Base-by-base conservation (phyloP, 1,284 basidiomycete genomes). In the Leccinum subspadiceum region DNA sequence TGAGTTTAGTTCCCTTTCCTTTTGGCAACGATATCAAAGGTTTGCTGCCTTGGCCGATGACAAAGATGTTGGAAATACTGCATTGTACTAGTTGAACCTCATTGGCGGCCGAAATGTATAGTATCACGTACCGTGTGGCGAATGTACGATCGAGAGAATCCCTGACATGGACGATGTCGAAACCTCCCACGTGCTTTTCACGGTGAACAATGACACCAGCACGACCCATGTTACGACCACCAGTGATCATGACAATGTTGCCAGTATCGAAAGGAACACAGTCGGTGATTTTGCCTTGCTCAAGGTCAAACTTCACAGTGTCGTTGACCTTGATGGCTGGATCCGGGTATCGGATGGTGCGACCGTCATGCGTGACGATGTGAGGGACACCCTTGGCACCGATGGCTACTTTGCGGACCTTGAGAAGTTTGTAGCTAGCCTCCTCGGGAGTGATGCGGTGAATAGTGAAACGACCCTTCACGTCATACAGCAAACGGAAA, bases 391-490 rank as follows among this genome's bases (percentile, higher is more conserved):
- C 95, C 77, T 93, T 92, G 70, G 89, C 85, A 67, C 97, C 96
- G 70, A 99, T 81, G 68, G 94, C 93, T 58, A 95, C 89, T 74
- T 90, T 91, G 77, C 87, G 88, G 70, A 99, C 96, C 80, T 99
- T 99, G 78, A 93, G 85, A 74, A 99, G 94, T 82, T 99, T 99
- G 90, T 96, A 99, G 71, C 84, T 81, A 57, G 96, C 94, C 81
- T 99, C 96, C 82, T 99, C 97, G 56, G 92, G 85, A 66, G 95
- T 96, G 86, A 99, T 99, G 75, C 97, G 94, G 87, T 99, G 96
- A 79, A 99, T 96, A 66, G 95, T 93, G 84, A 99, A 99, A 71
- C 96, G 96, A 69, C 96, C 95, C 85, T 99, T 99, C 79, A 98
- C 89, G 76, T 99, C 97, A 85, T 99, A 99, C 56, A 99, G 85